Base-by-base conservation (phyloP, 1,284 basidiomycete genomes). In the Cutaneotrichosporon cavernicola region DNA sequence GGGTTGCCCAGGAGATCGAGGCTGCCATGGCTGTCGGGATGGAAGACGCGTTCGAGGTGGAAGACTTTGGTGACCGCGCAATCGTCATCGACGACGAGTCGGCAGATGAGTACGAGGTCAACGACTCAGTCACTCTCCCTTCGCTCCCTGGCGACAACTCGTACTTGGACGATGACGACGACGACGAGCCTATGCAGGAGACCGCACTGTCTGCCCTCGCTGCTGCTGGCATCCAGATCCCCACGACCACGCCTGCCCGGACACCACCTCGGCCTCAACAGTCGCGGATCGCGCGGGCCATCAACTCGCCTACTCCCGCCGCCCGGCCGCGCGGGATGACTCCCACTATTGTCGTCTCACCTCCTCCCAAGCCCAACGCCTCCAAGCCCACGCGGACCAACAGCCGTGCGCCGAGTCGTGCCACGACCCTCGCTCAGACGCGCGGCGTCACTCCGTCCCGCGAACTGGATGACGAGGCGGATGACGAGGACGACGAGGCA, bases 61-160 rank as follows among this genome's bases (percentile, higher is more conserved):
- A 49, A 9, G 60, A 65, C 30, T 58, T 51, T 16, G 49, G 53
- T 11, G 62, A 64, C 32, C 22, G 55, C 11, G 60, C 62, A n/a
- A 65, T 65, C 30, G 60, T 61, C 16, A 53, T 64, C 4, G 60
- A 62, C 30, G 61, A 65, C 50, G 63, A 62, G 16, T 64, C 66
- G 10, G 36, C 21, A 13, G 65, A 61, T 26, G 68, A 71, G 34
- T 69, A 73, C 36, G 65, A 62, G 30, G 65, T 62, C 32, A 65
- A 72, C 60, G 72, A 70, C 38, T 60, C 59, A 1, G 56, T 62
- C 21, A 52, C 51, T 14, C 61, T 70, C 10, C 68, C 67, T 3
- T 68, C 67, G 5, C 63, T 71, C 9, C 70, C 68, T 2, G 52
- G 52, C 14, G 62, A 63, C 9, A 61, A 65, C 61, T 58, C 60